Conservation (phyloP, 495 filamentous ascomycete genomes). For the Xylaria bambusicola region DNA sequence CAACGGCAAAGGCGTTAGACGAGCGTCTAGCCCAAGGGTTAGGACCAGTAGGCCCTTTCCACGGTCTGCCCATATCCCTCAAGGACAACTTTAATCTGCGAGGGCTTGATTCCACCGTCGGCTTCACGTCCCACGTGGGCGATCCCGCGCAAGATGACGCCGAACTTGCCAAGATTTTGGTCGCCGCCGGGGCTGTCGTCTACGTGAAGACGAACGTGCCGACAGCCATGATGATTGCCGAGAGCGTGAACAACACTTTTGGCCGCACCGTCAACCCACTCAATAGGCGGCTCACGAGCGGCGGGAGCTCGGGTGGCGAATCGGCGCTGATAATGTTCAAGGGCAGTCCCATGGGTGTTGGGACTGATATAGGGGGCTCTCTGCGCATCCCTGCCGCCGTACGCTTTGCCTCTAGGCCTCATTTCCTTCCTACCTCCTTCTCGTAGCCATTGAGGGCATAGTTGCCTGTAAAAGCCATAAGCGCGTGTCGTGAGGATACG, state of each 20-base stretch:
- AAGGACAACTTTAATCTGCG: conserved; percentile 71
- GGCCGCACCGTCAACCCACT: conserved; percentile 77
- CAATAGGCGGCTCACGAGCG: conserved; percentile 74
- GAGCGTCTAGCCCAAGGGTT: conserved; percentile 60
- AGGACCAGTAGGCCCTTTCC: conserved; percentile 63
- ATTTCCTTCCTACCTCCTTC: too few species aligned
- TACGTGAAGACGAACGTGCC: conserved; percentile 90
- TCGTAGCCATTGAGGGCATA: too few species aligned
- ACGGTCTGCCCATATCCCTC: conserved; percentile 79
- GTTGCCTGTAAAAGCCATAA: too few species aligned
- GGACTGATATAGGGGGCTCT: conserved; percentile 84
- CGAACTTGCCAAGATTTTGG: conserved; percentile 54
- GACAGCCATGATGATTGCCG: conserved; percentile 80
- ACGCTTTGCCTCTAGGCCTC: too few species aligned
- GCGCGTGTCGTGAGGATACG: too few species aligned
- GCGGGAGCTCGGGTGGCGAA: conserved; percentile 84
- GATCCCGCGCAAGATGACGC: conserved; percentile 29
- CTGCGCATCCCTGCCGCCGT: conserved; percentile 83
- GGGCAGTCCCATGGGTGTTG: conserved; percentile 79
- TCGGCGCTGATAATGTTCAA: conserved; percentile 68
- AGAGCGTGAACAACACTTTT: conserved; percentile 79
- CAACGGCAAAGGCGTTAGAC: conserved; percentile 34
- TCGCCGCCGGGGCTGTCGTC: conserved; percentile 80
- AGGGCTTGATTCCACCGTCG: conserved; percentile 58
- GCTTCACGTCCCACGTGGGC: conserved; percentile 34